phyloP scores from a whole-genome alignment of 331 rosid genomes.

The Pyracantha coccinea region DNA sequence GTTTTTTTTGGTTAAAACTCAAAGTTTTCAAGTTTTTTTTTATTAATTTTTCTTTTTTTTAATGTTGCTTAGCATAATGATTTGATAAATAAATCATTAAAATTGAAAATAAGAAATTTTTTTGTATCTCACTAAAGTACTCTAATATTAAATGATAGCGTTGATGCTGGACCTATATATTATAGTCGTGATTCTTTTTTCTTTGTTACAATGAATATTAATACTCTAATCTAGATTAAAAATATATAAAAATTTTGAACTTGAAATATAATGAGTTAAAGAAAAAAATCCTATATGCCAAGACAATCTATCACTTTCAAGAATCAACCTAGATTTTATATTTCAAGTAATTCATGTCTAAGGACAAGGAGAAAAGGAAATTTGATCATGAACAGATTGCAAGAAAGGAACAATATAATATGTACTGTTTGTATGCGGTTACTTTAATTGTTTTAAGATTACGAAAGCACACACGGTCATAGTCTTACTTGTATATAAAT shows the following conservation, averaged over 20 bases:
- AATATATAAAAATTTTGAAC: too few relatives aligned
- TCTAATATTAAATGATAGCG: too few relatives aligned
- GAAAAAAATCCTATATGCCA: neutral
- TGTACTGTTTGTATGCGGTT: neutral
- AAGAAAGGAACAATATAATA: neutral
- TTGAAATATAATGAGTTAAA: neutral
- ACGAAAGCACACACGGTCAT: conserved; percentile 19
- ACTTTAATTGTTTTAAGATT: conserved; percentile 17
- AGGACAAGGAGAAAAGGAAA: neutral
- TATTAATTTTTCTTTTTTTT: too few relatives aligned
- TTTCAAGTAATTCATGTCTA: neutral
- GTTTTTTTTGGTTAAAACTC: too few relatives aligned
- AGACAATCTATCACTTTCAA: neutral
- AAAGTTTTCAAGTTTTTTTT: too few relatives aligned
- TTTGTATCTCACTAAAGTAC: too few relatives aligned
- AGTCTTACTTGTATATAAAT: neutral
- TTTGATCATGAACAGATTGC: neutral
- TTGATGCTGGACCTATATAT: too few relatives aligned
- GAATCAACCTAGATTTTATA: neutral
- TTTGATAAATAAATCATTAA: too few relatives aligned
- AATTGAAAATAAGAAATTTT: too few relatives aligned
- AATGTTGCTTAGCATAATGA: too few relatives aligned
- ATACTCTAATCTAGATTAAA: neutral
- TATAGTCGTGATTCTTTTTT: too few relatives aligned
- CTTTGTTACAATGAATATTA: too few relatives aligned